Evolutionary conservation across 1,284 basidiomycete genomes (phyloP), one percentile per base, ranked within the genome.

Genomic region (Cerioporus squamosus): DNA sequence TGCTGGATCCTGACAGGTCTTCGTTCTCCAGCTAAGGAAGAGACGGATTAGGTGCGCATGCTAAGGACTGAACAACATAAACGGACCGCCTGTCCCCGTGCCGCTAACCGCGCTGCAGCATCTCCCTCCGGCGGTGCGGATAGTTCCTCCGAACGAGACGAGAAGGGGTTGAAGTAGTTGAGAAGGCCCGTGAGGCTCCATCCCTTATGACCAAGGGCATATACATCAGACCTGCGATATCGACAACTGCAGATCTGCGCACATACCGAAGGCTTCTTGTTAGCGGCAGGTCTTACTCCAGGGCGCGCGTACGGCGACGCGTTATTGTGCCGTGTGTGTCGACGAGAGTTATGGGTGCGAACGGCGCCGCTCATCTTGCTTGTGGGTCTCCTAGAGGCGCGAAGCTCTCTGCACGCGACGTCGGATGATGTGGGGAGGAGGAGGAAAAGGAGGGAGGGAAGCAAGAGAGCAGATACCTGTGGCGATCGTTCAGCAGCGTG

Each of bases 261-360:
- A 54, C 59, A 45, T 46, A 64, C 62, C 6, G 59, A 55, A 33
- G 66, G 60, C 63, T 67, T 68, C 64, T 65, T 66, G 33, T 36
- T 36, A 3, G 33, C 12, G 31, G 50, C 53, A 8, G 56, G n/a
- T 15, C 15, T n/a, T 18, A n/a, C n/a, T 18, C 20, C 36, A 26
- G 62, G 64, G 24, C 66, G 66, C 42, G 63, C 51, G 44, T 68
- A 70, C 5, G 67, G 68, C 38, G 64, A 67, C 45, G 69, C 61
- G 48, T 62, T 62, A 48, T 64, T 57, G 57, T 58, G 63, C 47
- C 69, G 66, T 40, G 55, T 53, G 18, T 60, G 50, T 22, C 67
- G 64, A 26, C 69, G 66, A 40, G 46, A 57, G 48, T 26, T 59
- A 45, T 50, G 47, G 9, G 60, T 54, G n/a, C 54, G 59, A 33